Evolutionary conservation across 2,329 filamentous ascomycete genomes (phyloP), one percentile per base, ranked within the genome.

Genomic region (Xylaria polymorpha): DNA sequence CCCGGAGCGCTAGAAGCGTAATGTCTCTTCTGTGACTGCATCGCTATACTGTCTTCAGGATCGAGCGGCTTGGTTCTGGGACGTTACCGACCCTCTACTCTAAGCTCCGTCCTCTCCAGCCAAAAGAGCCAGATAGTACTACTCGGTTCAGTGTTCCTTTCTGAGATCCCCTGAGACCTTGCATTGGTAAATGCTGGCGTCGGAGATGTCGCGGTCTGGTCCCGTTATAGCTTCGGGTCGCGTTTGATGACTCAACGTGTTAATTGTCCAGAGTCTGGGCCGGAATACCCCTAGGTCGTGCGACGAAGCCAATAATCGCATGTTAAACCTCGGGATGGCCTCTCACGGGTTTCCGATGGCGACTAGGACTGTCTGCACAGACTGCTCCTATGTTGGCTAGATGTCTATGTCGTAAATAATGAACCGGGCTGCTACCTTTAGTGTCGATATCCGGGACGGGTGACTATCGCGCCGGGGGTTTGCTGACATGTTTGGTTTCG

Each of bases 321-420:
- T 15, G 5, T 44, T 12, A 6, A 9, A 9, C 4, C 14, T 51
- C 48, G 22, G 41, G 43, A 37, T 22, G 7, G 15, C 15, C 10
- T 48, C 32, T 39, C 50, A 32, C 25, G 29, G n/a, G 4, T 37
- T 61, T 50, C 15, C 25, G 43, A 32, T 18, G 39, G 41, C n/a
- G 39, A 32, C 12, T 18, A 22, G 29, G 2, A 10, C 22, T 53
- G 22, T n/a, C 25, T 29, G n/a, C 29, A 48, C 12, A 43, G 10
- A 9, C 22, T 43, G 7, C 14, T 44, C 12, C 10, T 20, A 22
- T 18, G n/a, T 12, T 41, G 22, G 39, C 25, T 20, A 8, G 29
- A 55, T 58, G n/a, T 22, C n/a, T 35, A n/a, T 25, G 43, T 18
- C 35, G n/a, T 61, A 61, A n/a, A 10, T 18, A 50, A 46, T n/a